Conservation (phyloP, 1,284 basidiomycete species). For the Apiotrichum laibachii region DNA sequence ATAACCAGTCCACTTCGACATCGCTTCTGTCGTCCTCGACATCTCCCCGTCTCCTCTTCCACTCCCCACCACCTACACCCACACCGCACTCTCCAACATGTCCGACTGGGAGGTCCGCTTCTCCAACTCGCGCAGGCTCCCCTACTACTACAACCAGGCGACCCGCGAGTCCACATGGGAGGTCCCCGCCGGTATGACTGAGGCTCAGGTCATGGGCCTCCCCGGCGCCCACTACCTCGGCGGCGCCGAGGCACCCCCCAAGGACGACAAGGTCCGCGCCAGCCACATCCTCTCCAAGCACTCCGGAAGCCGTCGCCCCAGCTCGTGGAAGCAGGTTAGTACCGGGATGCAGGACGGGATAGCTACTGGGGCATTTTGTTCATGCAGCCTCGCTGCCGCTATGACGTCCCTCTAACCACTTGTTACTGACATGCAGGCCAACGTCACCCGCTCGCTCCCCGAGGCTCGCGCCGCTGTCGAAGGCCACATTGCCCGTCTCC, state of each 20-base stretch:
- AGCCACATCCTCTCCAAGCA: constrained; percentile 97
- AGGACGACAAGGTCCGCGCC: constrained; percentile 68
- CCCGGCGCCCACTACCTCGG: constrained; percentile 62
- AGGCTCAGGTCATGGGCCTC: constrained; percentile 62
- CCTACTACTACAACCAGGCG: constrained; percentile 83
- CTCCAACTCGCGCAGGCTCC: constrained; percentile 71
- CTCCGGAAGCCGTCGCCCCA: constrained; percentile 75
- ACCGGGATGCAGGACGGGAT: not conserved
- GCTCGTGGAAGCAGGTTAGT: constrained; percentile 87
- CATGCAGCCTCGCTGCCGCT: not conserved
- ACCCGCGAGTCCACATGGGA: constrained; percentile 81
- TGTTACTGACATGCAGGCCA: constrained; percentile 54
- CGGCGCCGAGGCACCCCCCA: constrained; percentile 7
- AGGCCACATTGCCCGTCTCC: constrained; percentile 54
- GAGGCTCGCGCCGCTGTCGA: constrained; percentile 79
- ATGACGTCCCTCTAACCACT: not conserved
- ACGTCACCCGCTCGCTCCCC: constrained; percentile 84
- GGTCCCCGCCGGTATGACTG: constrained; percentile 63
- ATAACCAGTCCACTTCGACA: no score
- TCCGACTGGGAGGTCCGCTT: constrained; percentile 73
- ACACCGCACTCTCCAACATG: not conserved
- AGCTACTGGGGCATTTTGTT: no score
- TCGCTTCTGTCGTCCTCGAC: no score
- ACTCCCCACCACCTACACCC: no score
- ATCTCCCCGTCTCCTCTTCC: no score